A percentile compares a stretch with the other conserved stretches of the same genome.
These are phyloP conservation scores for Teunomyces aglyptinius DNA, from an alignment of 805 yeast genomes.

Conservation along the genomic window DNA sequence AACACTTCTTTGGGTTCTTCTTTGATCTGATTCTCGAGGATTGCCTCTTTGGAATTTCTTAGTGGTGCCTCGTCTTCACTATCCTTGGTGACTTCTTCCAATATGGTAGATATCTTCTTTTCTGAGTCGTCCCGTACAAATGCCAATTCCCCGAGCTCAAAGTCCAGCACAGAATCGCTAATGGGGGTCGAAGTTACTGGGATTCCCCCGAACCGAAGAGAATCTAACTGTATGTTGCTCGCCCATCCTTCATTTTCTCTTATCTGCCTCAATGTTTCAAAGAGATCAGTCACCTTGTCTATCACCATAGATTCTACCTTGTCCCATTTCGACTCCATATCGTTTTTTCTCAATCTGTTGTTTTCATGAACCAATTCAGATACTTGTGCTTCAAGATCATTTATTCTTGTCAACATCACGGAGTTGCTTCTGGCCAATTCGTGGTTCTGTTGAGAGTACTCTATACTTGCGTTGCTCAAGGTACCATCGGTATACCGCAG, in stretches of 20 bases:
- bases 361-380: conserved; percentile 52
- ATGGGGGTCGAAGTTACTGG: conserved; percentile 22
- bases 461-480: conserved; percentile 16
- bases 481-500: conserved; percentile 1
- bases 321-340: conserved; percentile 36
- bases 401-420: conserved; percentile 47
- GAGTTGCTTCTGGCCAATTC: conserved; percentile 62
- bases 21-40: neutral
- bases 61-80: neutral
- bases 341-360: conserved; percentile 33
- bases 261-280: conserved; percentile 39
- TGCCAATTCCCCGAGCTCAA: neutral
- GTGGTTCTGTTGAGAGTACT: conserved; percentile 48
- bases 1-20: neutral
- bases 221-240: conserved; percentile 16
- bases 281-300: conserved; percentile 44
- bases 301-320: conserved; percentile 42
- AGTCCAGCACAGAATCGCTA: conserved; percentile 3
- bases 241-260: conserved; percentile 41
- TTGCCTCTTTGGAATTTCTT: too few relatives aligned
- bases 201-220: conserved; percentile 7
- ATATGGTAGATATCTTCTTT: conserved; percentile 1
- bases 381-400: conserved; percentile 52
- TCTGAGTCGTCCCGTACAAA: conserved; percentile 1
- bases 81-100: neutral